A percentile compares a stretch with the other conserved stretches of the same genome.
Evolutionary conservation across 2,329 filamentous ascomycete species (phyloP).

Genomic region (Fulvia fulva): DNA sequence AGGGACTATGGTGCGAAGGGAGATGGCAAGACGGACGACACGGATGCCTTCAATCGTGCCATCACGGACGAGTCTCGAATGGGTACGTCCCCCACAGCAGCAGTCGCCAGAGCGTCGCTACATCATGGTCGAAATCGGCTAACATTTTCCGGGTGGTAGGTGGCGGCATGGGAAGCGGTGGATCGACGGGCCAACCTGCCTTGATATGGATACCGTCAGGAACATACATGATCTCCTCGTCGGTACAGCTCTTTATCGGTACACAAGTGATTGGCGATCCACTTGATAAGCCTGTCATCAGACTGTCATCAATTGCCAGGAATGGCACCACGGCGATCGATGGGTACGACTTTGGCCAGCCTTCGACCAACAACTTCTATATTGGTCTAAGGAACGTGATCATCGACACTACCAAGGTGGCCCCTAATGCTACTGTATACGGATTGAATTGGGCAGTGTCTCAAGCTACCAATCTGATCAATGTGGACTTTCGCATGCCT

Average conservation of each 20-base stretch:
- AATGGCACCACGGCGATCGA: conserved; percentile 21
- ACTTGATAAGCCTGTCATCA: conserved; percentile 62
- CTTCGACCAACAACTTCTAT: conserved; percentile 30
- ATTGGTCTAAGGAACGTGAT: conserved; percentile 28
- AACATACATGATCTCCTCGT: conserved; percentile 60
- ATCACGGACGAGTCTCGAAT: conserved; percentile 47
- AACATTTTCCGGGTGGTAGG: not conserved
- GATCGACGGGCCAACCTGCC: conserved; percentile 58
- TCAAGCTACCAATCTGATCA: conserved; percentile 29
- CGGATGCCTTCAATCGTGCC: conserved; percentile 78
- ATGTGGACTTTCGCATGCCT: conserved; percentile 36
- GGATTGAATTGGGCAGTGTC: conserved; percentile 30
- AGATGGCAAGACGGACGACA: conserved; percentile 75
- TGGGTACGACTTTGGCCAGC: conserved; percentile 23
- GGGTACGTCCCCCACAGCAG: not conserved
- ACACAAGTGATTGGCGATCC: conserved; percentile 86
- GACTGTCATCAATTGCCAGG: conserved; percentile 40
- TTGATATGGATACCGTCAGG: conserved; percentile 28
- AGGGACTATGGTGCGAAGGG: conserved; percentile 45
- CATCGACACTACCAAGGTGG: conserved; percentile 26
- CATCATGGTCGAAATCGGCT: too few species aligned
- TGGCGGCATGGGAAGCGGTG: conserved; percentile 36
- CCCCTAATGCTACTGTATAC: conserved; percentile 16
- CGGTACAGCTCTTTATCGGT: conserved; percentile 82
- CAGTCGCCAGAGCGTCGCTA: too few species aligned